phyloP scores from a whole-genome alignment of 2,329 filamentous ascomycete species.

The Neonectria neomacrospora region DNA sequence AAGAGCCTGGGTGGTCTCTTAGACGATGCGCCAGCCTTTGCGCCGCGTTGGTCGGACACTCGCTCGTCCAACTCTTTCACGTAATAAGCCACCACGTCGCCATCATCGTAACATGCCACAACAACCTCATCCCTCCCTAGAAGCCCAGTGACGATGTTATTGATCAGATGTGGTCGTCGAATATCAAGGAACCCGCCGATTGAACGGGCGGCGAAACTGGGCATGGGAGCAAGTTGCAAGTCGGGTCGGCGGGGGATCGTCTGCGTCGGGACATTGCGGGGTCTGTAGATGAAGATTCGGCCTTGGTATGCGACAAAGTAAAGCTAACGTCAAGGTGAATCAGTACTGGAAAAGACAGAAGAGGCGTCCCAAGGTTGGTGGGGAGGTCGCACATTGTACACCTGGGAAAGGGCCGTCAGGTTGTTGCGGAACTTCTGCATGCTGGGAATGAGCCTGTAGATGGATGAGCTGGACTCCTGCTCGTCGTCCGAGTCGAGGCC shows the following conservation, averaged over 20 bases:
- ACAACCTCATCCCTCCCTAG: slow-evolving; percentile 77
- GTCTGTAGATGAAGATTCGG: slow-evolving; percentile 67
- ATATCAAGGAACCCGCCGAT: slow-evolving; percentile 66
- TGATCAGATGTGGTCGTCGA: slow-evolving; percentile 69
- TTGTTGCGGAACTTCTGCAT: slow-evolving; percentile 62
- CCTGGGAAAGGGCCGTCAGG: slow-evolving; percentile 67
- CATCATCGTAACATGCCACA: slow-evolving; percentile 76
- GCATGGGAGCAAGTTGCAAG: slow-evolving; percentile 60
- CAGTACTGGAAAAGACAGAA: slow-evolving; percentile 20
- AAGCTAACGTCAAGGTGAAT: slow-evolving; percentile 53
- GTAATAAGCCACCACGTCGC: slow-evolving; percentile 78
- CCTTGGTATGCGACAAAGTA: slow-evolving; percentile 70
- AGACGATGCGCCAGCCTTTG: slow-evolving; percentile 12
- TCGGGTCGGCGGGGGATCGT: slow-evolving; percentile 60
- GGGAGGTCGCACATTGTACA: slow-evolving; percentile 59
- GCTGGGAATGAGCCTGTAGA: slow-evolving; percentile 46
- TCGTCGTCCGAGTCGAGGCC: slow-evolving; percentile 41
- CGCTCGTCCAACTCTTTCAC: slow-evolving; percentile 63
- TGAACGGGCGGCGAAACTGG: slow-evolving; percentile 51
- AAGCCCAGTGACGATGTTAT: slow-evolving; percentile 75
- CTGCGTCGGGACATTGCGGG: slow-evolving; percentile 58
- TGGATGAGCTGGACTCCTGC: slow-evolving; percentile 35
- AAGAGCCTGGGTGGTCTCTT: slow-evolving; percentile 58
- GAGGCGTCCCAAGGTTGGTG: not conserved
- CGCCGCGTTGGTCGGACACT: slow-evolving; percentile 48